phyloP scores from a whole-genome alignment of 345 rosid species.

The Gossypium sturtianum region DNA sequence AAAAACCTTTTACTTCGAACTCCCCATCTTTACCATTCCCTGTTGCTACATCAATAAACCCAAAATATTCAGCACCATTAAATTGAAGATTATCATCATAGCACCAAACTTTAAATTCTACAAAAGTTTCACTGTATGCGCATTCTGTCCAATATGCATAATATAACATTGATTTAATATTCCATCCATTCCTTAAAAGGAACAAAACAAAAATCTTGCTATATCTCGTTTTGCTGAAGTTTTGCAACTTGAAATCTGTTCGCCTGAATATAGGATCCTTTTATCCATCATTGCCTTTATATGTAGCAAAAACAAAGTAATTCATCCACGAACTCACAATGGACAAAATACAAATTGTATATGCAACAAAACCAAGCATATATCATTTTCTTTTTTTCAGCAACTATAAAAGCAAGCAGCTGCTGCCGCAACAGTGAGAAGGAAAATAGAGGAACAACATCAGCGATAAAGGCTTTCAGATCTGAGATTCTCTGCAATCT shows the following conservation, averaged over 20 bases:
- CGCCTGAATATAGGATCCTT: not conserved
- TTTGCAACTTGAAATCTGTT: not conserved
- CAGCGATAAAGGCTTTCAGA: constrained; percentile 92
- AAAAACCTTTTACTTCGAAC: no score
- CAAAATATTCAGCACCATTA: no score
- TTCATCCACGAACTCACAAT: not conserved
- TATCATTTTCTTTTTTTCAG: constrained; percentile 23
- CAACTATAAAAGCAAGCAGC: not conserved
- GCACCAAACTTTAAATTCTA: no score
- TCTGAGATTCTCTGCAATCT: constrained; percentile 95
- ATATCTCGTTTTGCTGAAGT: not conserved
- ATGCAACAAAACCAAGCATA: constrained; percentile 10
- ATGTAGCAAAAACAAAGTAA: constrained; percentile 9
- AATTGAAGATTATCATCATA: no score
- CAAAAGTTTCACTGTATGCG: no score
- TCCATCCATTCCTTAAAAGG: not conserved
- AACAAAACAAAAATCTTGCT: constrained; percentile 41
- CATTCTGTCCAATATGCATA: no score
- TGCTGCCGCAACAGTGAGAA: not conserved
- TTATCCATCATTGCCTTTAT: constrained; percentile 3
- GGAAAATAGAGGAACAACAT: constrained; percentile 6
- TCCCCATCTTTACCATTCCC: no score
- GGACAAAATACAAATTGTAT: constrained; percentile 5
- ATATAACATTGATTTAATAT: no score
- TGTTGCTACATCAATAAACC: no score